A percentile compares a stretch with the other conserved stretches of the same genome.
These are phyloP conservation scores for Scalesia atractyloides DNA, from an alignment of 129 eudicot species.

Conservation along the genomic window DNA sequence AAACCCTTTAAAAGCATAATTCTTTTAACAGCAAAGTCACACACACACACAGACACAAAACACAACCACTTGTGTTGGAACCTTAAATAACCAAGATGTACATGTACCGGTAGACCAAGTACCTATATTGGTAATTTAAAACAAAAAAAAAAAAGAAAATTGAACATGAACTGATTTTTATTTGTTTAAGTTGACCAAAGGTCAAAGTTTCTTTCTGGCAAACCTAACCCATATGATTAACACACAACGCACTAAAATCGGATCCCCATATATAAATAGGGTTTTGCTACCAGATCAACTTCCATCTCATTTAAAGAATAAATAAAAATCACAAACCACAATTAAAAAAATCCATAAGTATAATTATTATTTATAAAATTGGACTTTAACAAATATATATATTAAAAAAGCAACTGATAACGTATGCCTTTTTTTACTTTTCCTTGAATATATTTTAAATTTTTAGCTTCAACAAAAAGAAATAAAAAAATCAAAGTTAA, in stretches of 20 bases:
- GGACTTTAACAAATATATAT: neutral
- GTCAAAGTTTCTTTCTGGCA: neutral
- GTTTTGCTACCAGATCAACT: neutral
- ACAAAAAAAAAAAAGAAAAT: neutral
- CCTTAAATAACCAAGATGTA: too few species aligned
- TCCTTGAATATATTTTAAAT: neutral
- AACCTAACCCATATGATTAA: neutral
- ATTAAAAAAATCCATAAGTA: neutral
- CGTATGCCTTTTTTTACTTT: neutral
- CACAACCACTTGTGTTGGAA: too few species aligned
- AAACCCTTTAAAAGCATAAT: too few species aligned
- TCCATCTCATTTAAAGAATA: neutral
- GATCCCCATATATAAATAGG: neutral
- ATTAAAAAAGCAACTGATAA: neutral
- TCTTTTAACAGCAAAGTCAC: too few species aligned
- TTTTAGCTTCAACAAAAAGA: neutral
- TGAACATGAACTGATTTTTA: neutral
- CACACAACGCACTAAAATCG: neutral
- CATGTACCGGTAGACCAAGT: too few species aligned
- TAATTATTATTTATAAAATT: neutral
- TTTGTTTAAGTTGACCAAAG: conserved; percentile 1
- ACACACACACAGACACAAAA: too few species aligned
- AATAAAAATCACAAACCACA: conserved; percentile 1
- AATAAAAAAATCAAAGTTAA: too few species aligned
- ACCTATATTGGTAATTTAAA: neutral